These are phyloP conservation scores for Paramecium sonneborni DNA, from an alignment of 73 alveolate species.

Conservation along the genomic window DNA sequence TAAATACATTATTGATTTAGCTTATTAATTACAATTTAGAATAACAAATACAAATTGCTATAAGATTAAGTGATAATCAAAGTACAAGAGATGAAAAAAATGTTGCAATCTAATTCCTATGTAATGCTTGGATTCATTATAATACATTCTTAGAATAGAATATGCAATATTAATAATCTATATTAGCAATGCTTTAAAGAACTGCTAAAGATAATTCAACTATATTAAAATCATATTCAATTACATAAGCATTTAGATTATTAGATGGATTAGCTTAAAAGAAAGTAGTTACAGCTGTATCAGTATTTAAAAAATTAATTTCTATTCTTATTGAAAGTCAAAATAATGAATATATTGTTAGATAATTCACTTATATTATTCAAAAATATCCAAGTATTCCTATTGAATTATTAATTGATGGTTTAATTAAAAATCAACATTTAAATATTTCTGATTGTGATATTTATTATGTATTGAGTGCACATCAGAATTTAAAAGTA, in stretches of 20 bases:
- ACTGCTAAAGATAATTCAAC: slow-evolving; percentile 21
- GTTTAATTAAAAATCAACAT: background rate
- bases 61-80: background rate
- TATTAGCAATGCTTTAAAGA: background rate
- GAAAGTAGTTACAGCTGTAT: background rate
- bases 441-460: background rate
- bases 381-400: slow-evolving; percentile 40
- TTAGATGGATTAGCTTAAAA: slow-evolving; percentile 16
- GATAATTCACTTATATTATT: slow-evolving; percentile 28
- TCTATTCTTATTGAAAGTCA: slow-evolving; percentile 3
- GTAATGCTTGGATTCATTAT: slow-evolving; percentile 48
- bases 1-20: background rate
- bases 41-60: background rate
- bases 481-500: slow-evolving; percentile 33
- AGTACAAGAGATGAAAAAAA: slow-evolving; percentile 11
- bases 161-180: slow-evolving; percentile 8
- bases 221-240: background rate
- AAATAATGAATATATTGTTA: background rate
- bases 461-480: slow-evolving; percentile 6
- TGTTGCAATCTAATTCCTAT: background rate
- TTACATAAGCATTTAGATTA: background rate
- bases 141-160: background rate
- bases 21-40: slow-evolving; percentile 21
- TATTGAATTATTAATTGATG: background rate
- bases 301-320: slow-evolving; percentile 6